These are phyloP conservation scores for Neonectria punicea DNA, from an alignment of 2,329 filamentous ascomycete genomes.

Conservation along the genomic window DNA sequence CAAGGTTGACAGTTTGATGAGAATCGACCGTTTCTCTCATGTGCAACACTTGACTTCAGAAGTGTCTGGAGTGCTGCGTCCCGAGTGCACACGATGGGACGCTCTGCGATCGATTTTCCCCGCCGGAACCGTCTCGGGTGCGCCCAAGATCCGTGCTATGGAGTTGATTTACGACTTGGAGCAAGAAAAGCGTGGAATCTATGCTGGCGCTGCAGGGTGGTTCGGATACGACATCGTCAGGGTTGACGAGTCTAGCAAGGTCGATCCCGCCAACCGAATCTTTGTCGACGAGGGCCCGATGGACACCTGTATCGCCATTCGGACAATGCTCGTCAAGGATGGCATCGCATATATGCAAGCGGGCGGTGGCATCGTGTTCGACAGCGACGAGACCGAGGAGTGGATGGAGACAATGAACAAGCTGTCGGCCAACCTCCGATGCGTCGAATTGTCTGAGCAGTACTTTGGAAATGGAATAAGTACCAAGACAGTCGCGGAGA, in stretches of 20 bases:
- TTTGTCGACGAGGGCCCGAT: constrained; percentile 78
- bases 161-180: constrained; percentile 96
- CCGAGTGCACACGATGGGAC: constrained; percentile 89
- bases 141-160: constrained; percentile 97
- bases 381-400: constrained; percentile 92
- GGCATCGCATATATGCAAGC: constrained; percentile 90
- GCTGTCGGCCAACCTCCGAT: constrained; percentile 63
- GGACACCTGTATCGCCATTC: constrained; percentile 84
- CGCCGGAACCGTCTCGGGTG: constrained; percentile 93
- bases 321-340: constrained; percentile 95
- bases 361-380: constrained; percentile 92
- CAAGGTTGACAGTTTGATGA: constrained; percentile 93
- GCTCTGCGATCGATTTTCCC: constrained; percentile 97
- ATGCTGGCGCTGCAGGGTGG: constrained; percentile 96
- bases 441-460: constrained; percentile 41
- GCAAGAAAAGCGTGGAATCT: constrained; percentile 91
- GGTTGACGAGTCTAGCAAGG: constrained; percentile 63
- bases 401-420: constrained; percentile 97
- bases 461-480: constrained; percentile 41
- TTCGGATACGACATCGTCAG: constrained; percentile 87
- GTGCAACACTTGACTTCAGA: constrained; percentile 98
- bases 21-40: constrained; percentile 93
- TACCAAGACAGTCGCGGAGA: constrained; percentile 42
- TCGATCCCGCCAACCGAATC: constrained; percentile 26
- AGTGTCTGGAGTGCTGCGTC: constrained; percentile 88